Evolutionary conservation across 306 rosid genomes (phyloP), one percentile per base, ranked within the genome.

Genomic region (Benincasa hispida): DNA sequence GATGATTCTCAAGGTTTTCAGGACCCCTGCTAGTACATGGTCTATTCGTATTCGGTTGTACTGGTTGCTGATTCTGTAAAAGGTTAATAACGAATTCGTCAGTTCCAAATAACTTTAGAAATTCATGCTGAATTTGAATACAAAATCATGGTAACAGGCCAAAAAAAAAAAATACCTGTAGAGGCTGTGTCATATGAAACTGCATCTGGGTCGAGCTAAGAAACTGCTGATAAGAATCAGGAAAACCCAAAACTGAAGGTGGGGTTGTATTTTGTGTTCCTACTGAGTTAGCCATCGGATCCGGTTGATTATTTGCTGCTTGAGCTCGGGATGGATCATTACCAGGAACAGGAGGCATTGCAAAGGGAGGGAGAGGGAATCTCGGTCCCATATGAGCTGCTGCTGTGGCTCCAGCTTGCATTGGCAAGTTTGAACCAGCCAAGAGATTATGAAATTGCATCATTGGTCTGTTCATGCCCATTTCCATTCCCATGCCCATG

Each of bases 401-500:
- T 62, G 67, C 66, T 0, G 68, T 47, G 13, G 82, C 86, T 76
- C 85, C 86, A 50, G 88, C 78, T 6, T 85, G 83, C 80, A 88
- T 67, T 70, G 89, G 86, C 81, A 89, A 76, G 70, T 87, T 25
- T 2, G 93, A 83, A 59, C 82, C 86, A 39, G 93, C 80, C 60
- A 91, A 58, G 76, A 91, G 76, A 79, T 86, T 88, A 18, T 91
- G 83, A 91, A 84, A 91, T 70, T 89, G 84, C 87, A 91, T 88
- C 82, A 89, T 80, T 6, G 97, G 90, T 79, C 92, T 85, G 78
- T 81, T 89, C 89, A 91, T 83, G 53, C 89, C 89, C 96, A 93
- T 89, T 76, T 85, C 96, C 93, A 92, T 88, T 19, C 89, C 92
- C 90, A 91, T 86, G 5, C 93, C 92, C 96, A 91, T 84, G 8